Evolutionary conservation across 345 rosid species (phyloP).

Genomic region (Euphorbia peplus): DNA sequence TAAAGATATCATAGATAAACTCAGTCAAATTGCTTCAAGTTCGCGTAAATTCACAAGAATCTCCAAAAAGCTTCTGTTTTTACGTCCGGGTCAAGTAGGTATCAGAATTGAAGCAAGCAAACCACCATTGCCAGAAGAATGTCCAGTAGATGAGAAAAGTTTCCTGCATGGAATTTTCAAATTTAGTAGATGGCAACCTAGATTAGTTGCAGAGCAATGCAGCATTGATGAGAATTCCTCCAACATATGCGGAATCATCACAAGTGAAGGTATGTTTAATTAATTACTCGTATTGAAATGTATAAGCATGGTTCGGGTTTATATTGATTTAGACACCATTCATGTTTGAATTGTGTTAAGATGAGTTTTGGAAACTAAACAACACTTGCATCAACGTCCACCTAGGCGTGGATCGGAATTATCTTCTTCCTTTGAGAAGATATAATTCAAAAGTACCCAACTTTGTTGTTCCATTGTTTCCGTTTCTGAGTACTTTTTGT

Average conservation of each 20-base stretch:
- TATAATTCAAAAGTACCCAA: too few species aligned
- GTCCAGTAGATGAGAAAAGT: constrained; percentile 27
- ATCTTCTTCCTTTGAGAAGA: too few species aligned
- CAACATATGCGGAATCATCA: constrained; percentile 50
- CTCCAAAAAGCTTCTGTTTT: constrained; percentile 34
- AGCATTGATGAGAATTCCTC: constrained; percentile 15
- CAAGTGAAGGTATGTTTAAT: constrained; percentile 33
- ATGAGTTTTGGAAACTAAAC: too few species aligned
- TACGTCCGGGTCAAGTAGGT: constrained; percentile 47
- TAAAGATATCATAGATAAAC: constrained; percentile 49
- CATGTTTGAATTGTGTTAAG: too few species aligned
- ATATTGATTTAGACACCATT: too few species aligned
- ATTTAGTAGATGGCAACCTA: constrained; percentile 51
- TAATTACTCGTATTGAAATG: too few species aligned
- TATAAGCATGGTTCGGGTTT: too few species aligned
- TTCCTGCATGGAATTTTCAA: constrained; percentile 43
- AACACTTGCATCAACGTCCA: too few species aligned
- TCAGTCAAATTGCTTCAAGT: constrained; percentile 37
- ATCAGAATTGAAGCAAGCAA: constrained; percentile 52
- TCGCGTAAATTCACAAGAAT: constrained; percentile 29
- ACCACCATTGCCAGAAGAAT: constrained; percentile 29
- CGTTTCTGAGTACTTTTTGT: too few species aligned
- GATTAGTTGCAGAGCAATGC: constrained; percentile 37
- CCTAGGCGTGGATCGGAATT: too few species aligned
- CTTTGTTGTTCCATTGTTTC: too few species aligned